These are phyloP conservation scores for Chalciporus chontae DNA, from an alignment of 768 basidiomycete genomes.

Conservation along the genomic window DNA sequence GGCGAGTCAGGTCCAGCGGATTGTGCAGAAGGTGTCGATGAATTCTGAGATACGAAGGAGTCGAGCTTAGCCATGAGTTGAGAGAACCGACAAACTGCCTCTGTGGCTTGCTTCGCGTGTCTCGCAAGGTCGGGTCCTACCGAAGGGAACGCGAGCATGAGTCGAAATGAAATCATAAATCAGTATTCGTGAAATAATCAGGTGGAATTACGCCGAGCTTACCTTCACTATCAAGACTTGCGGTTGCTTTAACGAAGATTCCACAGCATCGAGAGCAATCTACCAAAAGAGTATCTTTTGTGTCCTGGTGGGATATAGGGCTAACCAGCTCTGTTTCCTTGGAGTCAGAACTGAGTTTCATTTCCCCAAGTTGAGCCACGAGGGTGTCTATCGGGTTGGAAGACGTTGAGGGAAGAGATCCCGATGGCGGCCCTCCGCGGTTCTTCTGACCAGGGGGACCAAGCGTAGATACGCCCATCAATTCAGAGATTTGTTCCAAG, in stretches of 20 bases:
- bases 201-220: neutral
- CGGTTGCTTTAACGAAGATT: conserved; percentile 42
- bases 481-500: conserved; percentile 44
- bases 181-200: neutral
- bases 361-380: conserved; percentile 12
- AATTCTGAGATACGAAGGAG: neutral
- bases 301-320: neutral
- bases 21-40: neutral
- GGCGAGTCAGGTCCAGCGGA: neutral
- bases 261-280: conserved; percentile 42
- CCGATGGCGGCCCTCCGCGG: neutral
- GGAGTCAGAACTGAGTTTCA: conserved; percentile 15
- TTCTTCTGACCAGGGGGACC: neutral
- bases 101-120: conserved; percentile 18
- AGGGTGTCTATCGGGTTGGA: conserved; percentile 19
- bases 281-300: conserved; percentile 21
- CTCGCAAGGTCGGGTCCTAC: conserved; percentile 16
- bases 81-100: conserved; percentile 20
- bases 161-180: neutral
- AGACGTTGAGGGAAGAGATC: neutral
- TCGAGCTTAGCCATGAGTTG: conserved; percentile 11
- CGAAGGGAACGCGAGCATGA: neutral
- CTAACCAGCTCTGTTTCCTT: neutral
- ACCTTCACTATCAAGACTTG: conserved; percentile 29
- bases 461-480: conserved; percentile 32